Percentiles rank a stretch among this genome's conserved stretches.
Evolutionary conservation across 805 yeast species (phyloP).

Genomic region (Wickerhamomyces queroliae): DNA sequence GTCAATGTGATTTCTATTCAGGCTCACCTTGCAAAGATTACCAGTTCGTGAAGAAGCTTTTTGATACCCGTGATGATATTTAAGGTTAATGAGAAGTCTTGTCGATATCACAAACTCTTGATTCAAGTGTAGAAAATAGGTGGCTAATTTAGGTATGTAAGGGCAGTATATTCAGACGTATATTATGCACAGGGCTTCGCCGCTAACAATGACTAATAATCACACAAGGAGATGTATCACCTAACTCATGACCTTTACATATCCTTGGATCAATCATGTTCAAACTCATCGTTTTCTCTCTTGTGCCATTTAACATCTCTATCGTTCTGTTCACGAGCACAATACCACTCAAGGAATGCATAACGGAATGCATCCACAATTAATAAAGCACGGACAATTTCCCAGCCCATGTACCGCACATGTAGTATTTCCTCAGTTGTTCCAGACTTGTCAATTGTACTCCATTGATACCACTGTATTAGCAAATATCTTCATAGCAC

Average conservation of each 20-base stretch:
- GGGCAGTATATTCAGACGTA: too few species aligned
- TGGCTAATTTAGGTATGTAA: too few species aligned
- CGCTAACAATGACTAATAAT: too few species aligned
- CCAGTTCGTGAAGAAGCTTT: too few species aligned
- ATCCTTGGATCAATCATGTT: background rate
- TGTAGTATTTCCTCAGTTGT: conserved; percentile 59
- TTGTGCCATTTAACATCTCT: conserved; percentile 75
- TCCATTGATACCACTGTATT: conserved; percentile 67
- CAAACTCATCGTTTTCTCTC: conserved; percentile 4
- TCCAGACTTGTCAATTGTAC: conserved; percentile 34
- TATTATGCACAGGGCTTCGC: too few species aligned
- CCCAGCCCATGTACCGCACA: conserved; percentile 82
- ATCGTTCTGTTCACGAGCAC: conserved; percentile 70
- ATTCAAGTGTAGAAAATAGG: too few species aligned
- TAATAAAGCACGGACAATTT: conserved; percentile 73
- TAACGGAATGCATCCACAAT: conserved; percentile 72
- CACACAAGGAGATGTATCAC: background rate
- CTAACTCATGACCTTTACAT: background rate
- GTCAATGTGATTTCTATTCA: too few species aligned
- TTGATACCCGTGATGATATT: too few species aligned
- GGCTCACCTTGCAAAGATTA: too few species aligned
- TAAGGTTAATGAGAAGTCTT: too few species aligned
- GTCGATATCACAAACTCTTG: too few species aligned
- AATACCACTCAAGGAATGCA: conserved; percentile 58
- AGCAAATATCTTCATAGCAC: conserved; percentile 89